phyloP scores from a whole-genome alignment of 2,329 filamentous ascomycete genomes.

The Colletotrichum liaoningense region DNA sequence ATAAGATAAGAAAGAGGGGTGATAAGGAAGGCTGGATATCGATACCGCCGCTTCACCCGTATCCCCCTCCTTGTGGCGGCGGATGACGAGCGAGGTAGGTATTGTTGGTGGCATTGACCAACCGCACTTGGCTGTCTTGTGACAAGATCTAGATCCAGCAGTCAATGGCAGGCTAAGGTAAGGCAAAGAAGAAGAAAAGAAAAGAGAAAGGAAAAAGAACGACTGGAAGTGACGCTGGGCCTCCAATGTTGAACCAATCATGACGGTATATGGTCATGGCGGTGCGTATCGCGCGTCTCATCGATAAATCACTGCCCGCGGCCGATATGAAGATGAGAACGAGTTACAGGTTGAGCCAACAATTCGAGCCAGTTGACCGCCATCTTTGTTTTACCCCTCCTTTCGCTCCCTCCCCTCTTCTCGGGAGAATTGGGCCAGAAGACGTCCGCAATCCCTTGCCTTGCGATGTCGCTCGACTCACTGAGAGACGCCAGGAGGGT shows the following conservation, averaged over 20 bases:
- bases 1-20: slow-evolving; percentile 14
- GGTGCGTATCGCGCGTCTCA: slow-evolving; percentile 26
- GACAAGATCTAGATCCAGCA: neutral
- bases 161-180: neutral
- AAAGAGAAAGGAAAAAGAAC: too few species aligned
- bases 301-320: neutral
- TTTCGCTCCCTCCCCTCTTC: slow-evolving; percentile 1
- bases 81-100: neutral
- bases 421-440: neutral
- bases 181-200: neutral
- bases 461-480: neutral
- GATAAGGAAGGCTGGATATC: slow-evolving; percentile 4
- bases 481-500: neutral
- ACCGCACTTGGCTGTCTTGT: neutral
- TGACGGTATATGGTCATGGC: neutral
- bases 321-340: neutral
- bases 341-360: neutral
- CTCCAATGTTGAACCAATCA: neutral
- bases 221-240: neutral
- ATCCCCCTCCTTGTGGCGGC: neutral
- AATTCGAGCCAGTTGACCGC: slow-evolving; percentile 6
- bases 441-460: neutral
- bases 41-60: neutral
- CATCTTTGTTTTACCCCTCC: slow-evolving; percentile 4
- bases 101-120: neutral